phyloP scores from a whole-genome alignment of 148 eudicot species.

The Chenopodium album region DNA sequence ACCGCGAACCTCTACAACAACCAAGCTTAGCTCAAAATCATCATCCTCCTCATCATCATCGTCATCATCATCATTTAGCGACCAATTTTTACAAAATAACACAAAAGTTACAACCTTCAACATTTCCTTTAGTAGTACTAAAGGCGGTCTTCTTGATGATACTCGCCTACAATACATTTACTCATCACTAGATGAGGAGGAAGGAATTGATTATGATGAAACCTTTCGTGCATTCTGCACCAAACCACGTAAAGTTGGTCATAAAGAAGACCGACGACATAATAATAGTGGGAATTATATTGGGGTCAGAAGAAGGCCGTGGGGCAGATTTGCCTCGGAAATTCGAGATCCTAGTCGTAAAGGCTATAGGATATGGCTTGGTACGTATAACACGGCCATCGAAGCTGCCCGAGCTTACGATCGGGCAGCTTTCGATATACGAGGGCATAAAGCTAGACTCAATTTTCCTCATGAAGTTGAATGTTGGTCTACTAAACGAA shows the following conservation, averaged over 20 bases:
- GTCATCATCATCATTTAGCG: not conserved
- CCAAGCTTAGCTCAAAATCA: not conserved
- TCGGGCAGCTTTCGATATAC: conserved; percentile 39
- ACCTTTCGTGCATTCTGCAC: not conserved
- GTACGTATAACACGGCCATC: conserved; percentile 41
- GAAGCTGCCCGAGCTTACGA: conserved; percentile 55
- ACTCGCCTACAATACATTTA: not conserved
- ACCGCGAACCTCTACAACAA: not conserved
- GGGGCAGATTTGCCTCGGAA: conserved; percentile 56
- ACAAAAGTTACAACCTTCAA: not conserved
- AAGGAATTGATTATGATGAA: not conserved
- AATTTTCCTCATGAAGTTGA: conserved; percentile 41
- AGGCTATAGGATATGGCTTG: conserved; percentile 47
- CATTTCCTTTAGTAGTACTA: not conserved
- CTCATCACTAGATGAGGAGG: not conserved
- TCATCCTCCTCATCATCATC: too few species aligned
- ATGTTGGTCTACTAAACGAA: conserved; percentile 1
- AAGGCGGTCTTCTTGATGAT: not conserved
- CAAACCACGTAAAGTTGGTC: not conserved
- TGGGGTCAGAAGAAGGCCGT: conserved; percentile 39
- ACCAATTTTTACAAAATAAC: not conserved
- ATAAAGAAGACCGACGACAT: not conserved
- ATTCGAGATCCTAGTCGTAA: conserved; percentile 43
- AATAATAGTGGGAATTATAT: not conserved
- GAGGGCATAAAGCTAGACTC: conserved; percentile 38